A percentile compares a stretch with the other conserved stretches of the same genome.
Conservation (phyloP, 345 rosid species). For the Linum trigynum region DNA sequence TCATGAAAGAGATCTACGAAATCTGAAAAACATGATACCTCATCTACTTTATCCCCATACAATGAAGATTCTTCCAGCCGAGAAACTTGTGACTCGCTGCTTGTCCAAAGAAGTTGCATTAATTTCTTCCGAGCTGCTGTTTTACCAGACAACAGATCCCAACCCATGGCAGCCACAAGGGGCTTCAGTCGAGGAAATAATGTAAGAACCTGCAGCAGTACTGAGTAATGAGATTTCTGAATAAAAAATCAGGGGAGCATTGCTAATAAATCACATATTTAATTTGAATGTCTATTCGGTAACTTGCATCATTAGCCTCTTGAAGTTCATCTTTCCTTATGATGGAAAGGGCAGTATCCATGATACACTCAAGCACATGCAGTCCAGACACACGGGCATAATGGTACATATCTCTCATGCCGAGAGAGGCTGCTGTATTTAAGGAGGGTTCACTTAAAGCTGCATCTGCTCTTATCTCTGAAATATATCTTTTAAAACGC, state of each 20-base stretch:
- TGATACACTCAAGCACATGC: conserved; percentile 73
- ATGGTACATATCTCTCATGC: conserved; percentile 78
- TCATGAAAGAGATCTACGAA: not conserved
- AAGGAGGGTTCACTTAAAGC: conserved; percentile 33
- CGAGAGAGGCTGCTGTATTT: conserved; percentile 39
- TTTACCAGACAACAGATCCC: conserved; percentile 85
- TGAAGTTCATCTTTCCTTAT: conserved; percentile 62
- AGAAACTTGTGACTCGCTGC: conserved; percentile 45
- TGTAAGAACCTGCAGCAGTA: conserved; percentile 46
- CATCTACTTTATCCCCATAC: conserved; percentile 53
- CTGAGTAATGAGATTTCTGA: conserved; percentile 14
- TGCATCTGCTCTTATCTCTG: conserved; percentile 30
- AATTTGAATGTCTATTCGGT: conserved; percentile 16
- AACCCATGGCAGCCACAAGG: conserved; percentile 85
- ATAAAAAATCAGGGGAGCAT: not conserved
- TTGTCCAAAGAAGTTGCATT: conserved; percentile 75
- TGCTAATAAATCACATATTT: conserved; percentile 9
- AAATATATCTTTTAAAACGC: conserved; percentile 42
- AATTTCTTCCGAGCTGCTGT: conserved; percentile 57
- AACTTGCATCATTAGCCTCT: conserved; percentile 82
- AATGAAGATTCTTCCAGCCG: conserved; percentile 70
- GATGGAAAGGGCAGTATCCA: conserved; percentile 62
- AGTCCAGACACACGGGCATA: conserved; percentile 79
- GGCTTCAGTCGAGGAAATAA: conserved; percentile 76
- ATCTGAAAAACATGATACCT: conserved; percentile 29